Evolutionary conservation across 805 yeast genomes (phyloP).

Genomic region (Wickerhamomyces mucosus): DNA sequence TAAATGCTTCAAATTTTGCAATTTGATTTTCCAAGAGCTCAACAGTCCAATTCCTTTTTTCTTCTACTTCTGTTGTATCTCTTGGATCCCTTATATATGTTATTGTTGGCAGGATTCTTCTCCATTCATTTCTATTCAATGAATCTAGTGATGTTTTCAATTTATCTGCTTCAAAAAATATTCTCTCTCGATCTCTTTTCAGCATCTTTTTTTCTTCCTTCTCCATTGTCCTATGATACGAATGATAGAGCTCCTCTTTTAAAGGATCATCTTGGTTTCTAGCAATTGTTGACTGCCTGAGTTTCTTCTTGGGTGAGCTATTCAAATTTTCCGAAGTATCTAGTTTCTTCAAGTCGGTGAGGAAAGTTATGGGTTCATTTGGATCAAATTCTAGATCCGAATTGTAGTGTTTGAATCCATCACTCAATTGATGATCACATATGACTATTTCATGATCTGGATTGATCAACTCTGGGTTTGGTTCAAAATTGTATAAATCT

Average conservation of each 20-base stretch:
- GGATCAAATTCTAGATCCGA: too few species aligned
- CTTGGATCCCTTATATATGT: slow-evolving; percentile 38
- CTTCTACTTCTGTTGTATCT: slow-evolving; percentile 37
- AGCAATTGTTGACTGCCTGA: too few species aligned
- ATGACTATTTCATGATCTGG: too few species aligned
- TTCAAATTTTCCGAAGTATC: too few species aligned
- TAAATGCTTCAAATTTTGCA: slow-evolving; percentile 14
- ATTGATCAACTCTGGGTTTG: too few species aligned
- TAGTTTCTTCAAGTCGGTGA: too few species aligned
- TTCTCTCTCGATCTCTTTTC: slow-evolving; percentile 41
- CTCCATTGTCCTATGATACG: slow-evolving; percentile 50
- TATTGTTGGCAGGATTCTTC: slow-evolving; percentile 31
- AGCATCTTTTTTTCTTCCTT: slow-evolving; percentile 53
- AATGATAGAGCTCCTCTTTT: slow-evolving; percentile 28
- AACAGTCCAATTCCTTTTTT: slow-evolving; percentile 44
- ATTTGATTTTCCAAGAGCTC: slow-evolving; percentile 28
- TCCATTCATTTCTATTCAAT: slow-evolving; percentile 38
- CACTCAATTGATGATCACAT: too few species aligned
- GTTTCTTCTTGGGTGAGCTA: too few species aligned
- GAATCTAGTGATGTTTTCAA: slow-evolving; percentile 30
- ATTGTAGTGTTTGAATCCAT: too few species aligned
- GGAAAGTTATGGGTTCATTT: too few species aligned
- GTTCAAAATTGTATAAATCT: too few species aligned
- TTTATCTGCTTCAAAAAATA: slow-evolving; percentile 46
- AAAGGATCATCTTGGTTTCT: slow-evolving; percentile 33